A percentile compares a stretch with the other conserved stretches of the same genome.
phyloP scores from a whole-genome alignment of 1,139 yeast genomes.

The Taphrina confusa region DNA sequence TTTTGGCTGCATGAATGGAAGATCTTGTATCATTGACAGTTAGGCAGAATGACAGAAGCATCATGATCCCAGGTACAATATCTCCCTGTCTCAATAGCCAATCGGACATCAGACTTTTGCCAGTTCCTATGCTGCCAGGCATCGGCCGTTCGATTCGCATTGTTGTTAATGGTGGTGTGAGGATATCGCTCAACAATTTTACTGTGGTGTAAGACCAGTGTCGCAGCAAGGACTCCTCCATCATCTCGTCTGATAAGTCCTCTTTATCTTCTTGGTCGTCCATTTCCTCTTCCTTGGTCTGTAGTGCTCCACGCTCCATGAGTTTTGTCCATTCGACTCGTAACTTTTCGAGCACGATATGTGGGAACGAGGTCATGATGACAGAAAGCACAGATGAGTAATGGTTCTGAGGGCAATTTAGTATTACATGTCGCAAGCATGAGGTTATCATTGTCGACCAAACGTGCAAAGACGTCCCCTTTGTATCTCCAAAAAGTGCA shows the following conservation, averaged over 20 bases:
- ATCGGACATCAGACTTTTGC: conserved; percentile 17
- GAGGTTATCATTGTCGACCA: conserved; percentile 96
- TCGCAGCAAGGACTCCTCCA: conserved; percentile 91
- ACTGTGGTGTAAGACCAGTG: conserved; percentile 95
- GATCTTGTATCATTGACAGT: conserved; percentile 31
- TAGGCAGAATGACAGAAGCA: conserved; percentile 26
- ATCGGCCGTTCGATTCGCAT: conserved; percentile 20
- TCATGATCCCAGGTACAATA: conserved; percentile 13
- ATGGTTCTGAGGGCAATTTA: conserved; percentile 77
- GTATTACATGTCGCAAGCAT: conserved; percentile 80
- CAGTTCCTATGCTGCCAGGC: conserved; percentile 1
- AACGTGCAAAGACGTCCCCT: conserved; percentile 87
- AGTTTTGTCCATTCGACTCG: conserved; percentile 68
- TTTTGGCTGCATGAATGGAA: conserved; percentile 30
- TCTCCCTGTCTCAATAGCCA: conserved; percentile 29
- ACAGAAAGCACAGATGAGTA: conserved; percentile 71
- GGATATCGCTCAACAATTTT: conserved; percentile 54
- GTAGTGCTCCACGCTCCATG: conserved; percentile 37
- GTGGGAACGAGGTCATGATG: conserved; percentile 72
- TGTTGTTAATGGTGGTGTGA: conserved; percentile 22
- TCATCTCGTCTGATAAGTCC: conserved; percentile 92
- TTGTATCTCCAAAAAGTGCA: conserved; percentile 80
- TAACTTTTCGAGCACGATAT: conserved; percentile 69
- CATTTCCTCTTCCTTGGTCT: conserved; percentile 42
- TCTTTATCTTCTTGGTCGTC: conserved; percentile 68